phyloP scores from a whole-genome alignment of 257 asterid genomes.

The Voacanga thouarsii region DNA sequence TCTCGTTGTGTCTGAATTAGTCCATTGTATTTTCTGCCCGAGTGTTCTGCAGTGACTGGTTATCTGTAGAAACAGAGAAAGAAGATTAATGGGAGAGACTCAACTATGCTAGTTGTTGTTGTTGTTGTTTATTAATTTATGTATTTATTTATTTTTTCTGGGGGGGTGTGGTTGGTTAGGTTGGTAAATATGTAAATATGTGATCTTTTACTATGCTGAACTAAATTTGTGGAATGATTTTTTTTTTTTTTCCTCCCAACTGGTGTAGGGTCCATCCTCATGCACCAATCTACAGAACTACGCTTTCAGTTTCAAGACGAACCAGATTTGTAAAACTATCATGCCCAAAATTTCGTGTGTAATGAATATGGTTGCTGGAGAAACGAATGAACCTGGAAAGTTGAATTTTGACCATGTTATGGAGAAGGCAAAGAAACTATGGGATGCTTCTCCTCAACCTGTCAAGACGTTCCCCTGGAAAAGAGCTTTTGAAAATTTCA shows the following conservation, averaged over 20 bases:
- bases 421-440: constrained; percentile 54
- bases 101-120: not conserved
- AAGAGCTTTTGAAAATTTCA: constrained; percentile 55
- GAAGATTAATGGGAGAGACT: not conserved
- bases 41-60: not conserved
- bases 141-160: too few species aligned
- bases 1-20: too few species aligned
- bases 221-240: not conserved
- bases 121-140: too few species aligned
- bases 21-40: too few species aligned
- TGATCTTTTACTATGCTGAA: not conserved
- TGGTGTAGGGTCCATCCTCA: constrained; percentile 41
- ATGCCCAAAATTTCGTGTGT: constrained; percentile 36
- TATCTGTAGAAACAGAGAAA: not conserved
- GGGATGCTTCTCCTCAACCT: constrained; percentile 73
- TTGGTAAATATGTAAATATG: not conserved
- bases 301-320: constrained; percentile 35
- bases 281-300: constrained; percentile 28
- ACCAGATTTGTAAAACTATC: constrained; percentile 21
- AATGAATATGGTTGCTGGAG: constrained; percentile 65
- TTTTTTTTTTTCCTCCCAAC: constrained; percentile 5
- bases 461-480: constrained; percentile 87
- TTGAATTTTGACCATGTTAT: constrained; percentile 31
- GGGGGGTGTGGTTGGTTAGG: too few species aligned
- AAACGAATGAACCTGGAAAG: constrained; percentile 49